phyloP scores from a whole-genome alignment of 495 filamentous ascomycete genomes.

The Glonium stellatum region DNA sequence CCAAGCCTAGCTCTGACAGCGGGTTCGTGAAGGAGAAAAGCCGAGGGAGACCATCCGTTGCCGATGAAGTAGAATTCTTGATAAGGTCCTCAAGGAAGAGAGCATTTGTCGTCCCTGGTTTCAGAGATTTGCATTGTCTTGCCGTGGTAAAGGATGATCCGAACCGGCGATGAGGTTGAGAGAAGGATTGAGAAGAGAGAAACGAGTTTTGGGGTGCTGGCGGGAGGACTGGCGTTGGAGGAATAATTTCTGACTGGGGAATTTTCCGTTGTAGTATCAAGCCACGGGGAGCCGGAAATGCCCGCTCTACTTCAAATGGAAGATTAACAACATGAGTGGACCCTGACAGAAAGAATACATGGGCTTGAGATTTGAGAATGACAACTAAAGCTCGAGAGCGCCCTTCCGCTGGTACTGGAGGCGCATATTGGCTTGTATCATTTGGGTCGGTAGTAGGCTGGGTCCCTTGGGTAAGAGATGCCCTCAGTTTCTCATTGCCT shows the following conservation, averaged over 20 bases:
- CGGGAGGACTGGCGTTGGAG: conserved; percentile 35
- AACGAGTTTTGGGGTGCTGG: conserved; percentile 73
- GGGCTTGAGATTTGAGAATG: conserved; percentile 85
- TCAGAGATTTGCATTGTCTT: conserved; percentile 8
- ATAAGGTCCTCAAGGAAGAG: conserved; percentile 23
- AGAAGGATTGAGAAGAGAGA: conserved; percentile 42
- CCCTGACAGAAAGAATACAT: conserved; percentile 85
- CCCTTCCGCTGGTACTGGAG: conserved; percentile 13
- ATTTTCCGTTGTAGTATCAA: conserved; percentile 77
- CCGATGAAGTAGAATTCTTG: conserved; percentile 8
- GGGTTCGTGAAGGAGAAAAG: conserved; percentile 84
- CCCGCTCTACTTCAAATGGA: conserved; percentile 86
- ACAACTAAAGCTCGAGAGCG: conserved; percentile 71
- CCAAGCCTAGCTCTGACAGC: conserved; percentile 74
- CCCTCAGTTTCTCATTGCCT: conserved; percentile 10
- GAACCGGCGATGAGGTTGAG: conserved; percentile 13
- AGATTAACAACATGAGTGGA: conserved; percentile 85
- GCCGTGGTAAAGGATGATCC: conserved; percentile 14
- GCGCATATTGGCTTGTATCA: background rate
- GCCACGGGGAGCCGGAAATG: conserved; percentile 73
- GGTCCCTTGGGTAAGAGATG: conserved; percentile 16
- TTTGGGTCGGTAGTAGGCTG: conserved; percentile 21
- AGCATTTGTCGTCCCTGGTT: conserved; percentile 7
- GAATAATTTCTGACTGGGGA: conserved; percentile 28
- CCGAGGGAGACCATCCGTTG: conserved; percentile 56